Base-by-base conservation (phyloP, 202 grass and related monocot genomes). In the Alloteropsis angusta region DNA sequence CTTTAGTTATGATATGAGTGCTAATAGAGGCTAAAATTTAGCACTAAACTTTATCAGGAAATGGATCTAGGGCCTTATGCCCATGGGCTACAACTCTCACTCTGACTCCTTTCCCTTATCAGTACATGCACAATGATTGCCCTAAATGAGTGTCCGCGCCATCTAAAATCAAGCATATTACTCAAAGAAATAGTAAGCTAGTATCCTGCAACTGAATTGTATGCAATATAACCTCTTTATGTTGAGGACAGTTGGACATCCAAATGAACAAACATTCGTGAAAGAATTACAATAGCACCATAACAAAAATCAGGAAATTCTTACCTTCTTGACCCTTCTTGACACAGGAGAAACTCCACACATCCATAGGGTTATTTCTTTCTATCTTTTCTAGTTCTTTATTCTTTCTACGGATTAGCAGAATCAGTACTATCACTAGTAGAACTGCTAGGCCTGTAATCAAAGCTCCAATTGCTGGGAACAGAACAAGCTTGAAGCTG, bases 331-430 rank as follows among this genome's bases (percentile, higher is more conserved):
- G 62, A 66, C 78, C 76, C 68, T 96, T 93, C 56, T 85, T 87
- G 10, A 70, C 71, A 86, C 80, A 84, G 35, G 89, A 88, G 44
- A 74, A 77, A 83, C 57, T 85, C 75, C 71, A 79, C 5, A 34
- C 38, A 63, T 87, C 84, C 52, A 69, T 26, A 71, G 61, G 21
- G 3, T 78, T 79, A 69, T 75, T 86, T 69, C 80, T 72, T 58
- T 85, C 86, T 74, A 84, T 86, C 19, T 78, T 95, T 72, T 89
- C 77, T 58, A 99, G 81, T 86, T 96, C 86, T 88, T 76, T 93
- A 81, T 39, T 89, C 86, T 99, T 99, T 83, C 65, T 90, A 76
- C 81, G 75, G 62, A 99, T 99, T 10, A 96, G 90, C 61, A 99
- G 54, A 82, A 96, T 83, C 75, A 99, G 41, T 71, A 96, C 84